A percentile compares a stretch with the other conserved stretches of the same genome.
Evolutionary conservation across 225 moss, liverwort and hornwort species (phyloP).

Genomic region (Bryoerythrophyllum caledonicum): DNA sequence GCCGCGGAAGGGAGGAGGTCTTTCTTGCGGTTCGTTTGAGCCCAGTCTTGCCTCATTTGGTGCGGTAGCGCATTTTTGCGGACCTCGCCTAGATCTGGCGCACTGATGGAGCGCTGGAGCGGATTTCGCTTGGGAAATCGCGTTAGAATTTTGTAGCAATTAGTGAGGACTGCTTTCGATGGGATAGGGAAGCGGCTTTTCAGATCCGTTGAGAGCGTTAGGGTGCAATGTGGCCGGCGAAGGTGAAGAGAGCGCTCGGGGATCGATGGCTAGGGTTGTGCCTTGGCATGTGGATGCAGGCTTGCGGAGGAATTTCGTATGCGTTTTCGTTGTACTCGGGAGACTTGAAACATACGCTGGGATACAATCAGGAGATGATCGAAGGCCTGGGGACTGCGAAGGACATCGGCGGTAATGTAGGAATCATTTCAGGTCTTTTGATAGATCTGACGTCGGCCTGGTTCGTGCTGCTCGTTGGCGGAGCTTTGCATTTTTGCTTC

Average conservation of each 20-base stretch:
- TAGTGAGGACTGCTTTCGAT: slow-evolving; percentile 26
- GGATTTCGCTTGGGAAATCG: slow-evolving; percentile 20
- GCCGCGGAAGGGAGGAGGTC: background rate
- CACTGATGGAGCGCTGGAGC: background rate
- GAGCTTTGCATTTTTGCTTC: slow-evolving; percentile 82
- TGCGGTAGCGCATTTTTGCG: slow-evolving; percentile 11
- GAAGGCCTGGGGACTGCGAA: slow-evolving; percentile 93
- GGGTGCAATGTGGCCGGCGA: slow-evolving; percentile 44
- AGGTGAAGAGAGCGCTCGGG: slow-evolving; percentile 61
- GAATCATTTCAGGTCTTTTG: slow-evolving; percentile 91
- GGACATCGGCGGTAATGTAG: slow-evolving; percentile 96
- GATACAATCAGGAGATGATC: slow-evolving; percentile 96
- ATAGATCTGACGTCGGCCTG: slow-evolving; percentile 94
- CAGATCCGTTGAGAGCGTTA: background rate
- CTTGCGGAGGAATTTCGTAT: slow-evolving; percentile 95
- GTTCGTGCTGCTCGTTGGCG: slow-evolving; percentile 97
- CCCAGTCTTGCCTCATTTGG: background rate
- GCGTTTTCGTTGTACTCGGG: slow-evolving; percentile 95
- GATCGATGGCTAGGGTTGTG: slow-evolving; percentile 94
- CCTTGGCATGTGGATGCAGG: slow-evolving; percentile 99
- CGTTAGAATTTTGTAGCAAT: background rate
- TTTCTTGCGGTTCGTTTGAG: background rate
- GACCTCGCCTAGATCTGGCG: slow-evolving; percentile 23
- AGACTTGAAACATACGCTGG: slow-evolving; percentile 79
- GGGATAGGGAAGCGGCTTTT: slow-evolving; percentile 28